A percentile compares a stretch with the other conserved stretches of the same genome.
These are phyloP conservation scores for Salix brachista DNA, from an alignment of 345 rosid genomes.

Conservation along the genomic window DNA sequence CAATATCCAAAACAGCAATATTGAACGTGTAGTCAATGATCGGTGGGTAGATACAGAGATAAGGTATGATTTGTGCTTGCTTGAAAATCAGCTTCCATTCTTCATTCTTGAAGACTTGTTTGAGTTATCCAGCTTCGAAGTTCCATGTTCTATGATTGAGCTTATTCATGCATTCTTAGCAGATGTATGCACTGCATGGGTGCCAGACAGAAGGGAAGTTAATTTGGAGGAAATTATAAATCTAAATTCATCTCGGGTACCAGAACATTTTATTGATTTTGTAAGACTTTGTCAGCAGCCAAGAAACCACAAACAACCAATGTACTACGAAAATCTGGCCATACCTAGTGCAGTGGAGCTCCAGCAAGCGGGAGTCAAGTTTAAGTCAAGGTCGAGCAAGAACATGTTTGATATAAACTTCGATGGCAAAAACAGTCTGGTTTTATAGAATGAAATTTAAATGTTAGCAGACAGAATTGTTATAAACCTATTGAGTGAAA, in stretches of 20 bases:
- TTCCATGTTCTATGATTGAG: background rate
- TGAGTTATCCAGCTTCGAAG: background rate
- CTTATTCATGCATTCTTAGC: background rate
- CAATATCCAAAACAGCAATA: background rate
- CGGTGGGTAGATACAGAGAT: background rate
- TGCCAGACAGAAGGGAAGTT: background rate
- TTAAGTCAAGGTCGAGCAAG: no score
- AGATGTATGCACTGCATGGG: background rate
- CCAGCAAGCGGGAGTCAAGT: no score
- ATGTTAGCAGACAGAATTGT: no score
- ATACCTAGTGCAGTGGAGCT: background rate
- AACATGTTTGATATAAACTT: no score
- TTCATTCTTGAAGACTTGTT: constrained; percentile 21
- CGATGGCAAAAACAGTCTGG: no score
- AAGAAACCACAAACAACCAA: background rate
- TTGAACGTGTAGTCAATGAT: background rate
- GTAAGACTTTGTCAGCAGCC: constrained; percentile 1
- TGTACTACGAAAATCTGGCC: no score
- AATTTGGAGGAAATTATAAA: background rate
- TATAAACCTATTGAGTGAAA: no score
- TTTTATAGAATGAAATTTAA: no score
- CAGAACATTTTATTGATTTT: background rate
- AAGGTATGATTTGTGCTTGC: constrained; percentile 7
- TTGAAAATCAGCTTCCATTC: constrained; percentile 34
- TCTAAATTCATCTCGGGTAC: background rate